Base-by-base conservation (phyloP, 192 early-diverging fungal species). In the Coemansia sp. region DNA sequence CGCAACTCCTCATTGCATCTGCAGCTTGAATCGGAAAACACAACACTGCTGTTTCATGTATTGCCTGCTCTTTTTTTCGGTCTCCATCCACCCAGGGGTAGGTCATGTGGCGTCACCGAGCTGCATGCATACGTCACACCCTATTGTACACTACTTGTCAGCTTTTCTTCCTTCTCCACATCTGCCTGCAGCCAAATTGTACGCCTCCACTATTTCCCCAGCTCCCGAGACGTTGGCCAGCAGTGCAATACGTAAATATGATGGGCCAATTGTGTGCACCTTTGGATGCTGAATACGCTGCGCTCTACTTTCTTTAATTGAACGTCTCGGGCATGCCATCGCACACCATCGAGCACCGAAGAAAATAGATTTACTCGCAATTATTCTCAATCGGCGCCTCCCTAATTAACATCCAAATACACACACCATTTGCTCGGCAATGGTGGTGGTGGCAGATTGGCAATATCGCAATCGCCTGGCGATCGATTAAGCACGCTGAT, bases 51-150 rank as follows among this genome's bases (percentile, higher is more conserved):
- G n/a, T n/a, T n/a, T n/a, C n/a, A n/a, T n/a, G n/a, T n/a, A n/a
- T n/a, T 31, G 51, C 17, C 32, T 32, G 29, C 4, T 19, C 29
- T 17, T 53, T 12, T 31, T 27, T 27, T 54, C 51, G 51, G 51
- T 54, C 51, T 54, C 27, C 51, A 8, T 27, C n/a, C n/a, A n/a
- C n/a, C n/a, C n/a, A n/a, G n/a, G n/a, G n/a, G n/a, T n/a, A n/a
- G n/a, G n/a, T n/a, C n/a, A n/a, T n/a, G n/a, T n/a, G n/a, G n/a
- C 25, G 51, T 54, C 51, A 54, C 17, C 1, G 51, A 14, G 51
- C 51, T n/a, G n/a, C 51, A 31, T 54, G 27, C 51, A 54, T 54
- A 54, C 51, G 51, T 54, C 51, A 54, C 51, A 22, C 51, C 25
- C 14, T 27, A 51, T 22, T 4, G 4, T 12, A 22, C 47, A 54